Conservation (phyloP, 805 yeast species). For the Jamesozyma gamospora region DNA sequence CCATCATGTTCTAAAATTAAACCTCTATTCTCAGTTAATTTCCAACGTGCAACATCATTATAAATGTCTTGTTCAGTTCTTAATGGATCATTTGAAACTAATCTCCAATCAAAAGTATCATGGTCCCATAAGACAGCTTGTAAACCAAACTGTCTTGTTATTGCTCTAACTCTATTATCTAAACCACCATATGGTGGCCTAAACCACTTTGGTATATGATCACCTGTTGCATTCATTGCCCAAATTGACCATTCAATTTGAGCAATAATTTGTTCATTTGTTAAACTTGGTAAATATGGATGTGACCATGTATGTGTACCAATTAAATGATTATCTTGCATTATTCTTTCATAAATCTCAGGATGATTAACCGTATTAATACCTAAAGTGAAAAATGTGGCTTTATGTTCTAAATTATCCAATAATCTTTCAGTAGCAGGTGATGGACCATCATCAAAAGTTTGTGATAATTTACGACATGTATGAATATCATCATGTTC, state of each 20-base stretch:
- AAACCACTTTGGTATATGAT: constrained; percentile 83
- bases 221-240: constrained; percentile 94
- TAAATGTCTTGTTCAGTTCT: constrained; percentile 45
- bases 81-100: constrained; percentile 37
- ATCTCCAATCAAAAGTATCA: constrained; percentile 87
- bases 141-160: constrained; percentile 76
- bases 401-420: constrained; percentile 39
- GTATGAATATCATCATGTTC: constrained; percentile 66
- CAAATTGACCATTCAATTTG: constrained; percentile 92
- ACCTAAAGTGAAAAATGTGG: constrained; percentile 84
- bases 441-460: constrained; percentile 94
- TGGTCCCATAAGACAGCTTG: constrained; percentile 84
- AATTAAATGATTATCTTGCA: constrained; percentile 59
- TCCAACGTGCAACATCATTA: constrained; percentile 49
- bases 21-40: constrained; percentile 37
- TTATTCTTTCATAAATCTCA: constrained; percentile 50
- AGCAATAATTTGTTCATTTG: constrained; percentile 76
- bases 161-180: constrained; percentile 75
- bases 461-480: constrained; percentile 68
- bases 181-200: constrained; percentile 96
- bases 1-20: constrained; percentile 85
- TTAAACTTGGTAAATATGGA: constrained; percentile 64
- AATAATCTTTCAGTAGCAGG: constrained; percentile 55
- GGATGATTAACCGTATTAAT: constrained; percentile 71
- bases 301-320: constrained; percentile 94